Evolutionary conservation across 192 early-diverging fungal species (phyloP).

Genomic region (Dissophora ornata): DNA sequence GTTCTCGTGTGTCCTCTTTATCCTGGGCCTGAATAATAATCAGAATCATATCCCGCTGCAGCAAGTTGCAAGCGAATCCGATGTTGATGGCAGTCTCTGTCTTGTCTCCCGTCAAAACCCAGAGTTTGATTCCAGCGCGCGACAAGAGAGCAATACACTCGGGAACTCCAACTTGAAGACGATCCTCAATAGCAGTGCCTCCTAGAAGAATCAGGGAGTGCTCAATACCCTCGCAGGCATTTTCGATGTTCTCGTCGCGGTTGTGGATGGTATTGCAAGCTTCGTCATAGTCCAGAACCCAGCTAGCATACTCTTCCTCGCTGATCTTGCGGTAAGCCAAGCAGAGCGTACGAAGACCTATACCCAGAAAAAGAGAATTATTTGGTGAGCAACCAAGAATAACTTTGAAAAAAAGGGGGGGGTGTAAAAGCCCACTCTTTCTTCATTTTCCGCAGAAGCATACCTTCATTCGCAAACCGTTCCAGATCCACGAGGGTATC

Average conservation of each 20-base stretch:
- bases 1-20: conserved; percentile 66
- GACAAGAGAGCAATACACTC: conserved; percentile 88
- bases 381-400: not conserved
- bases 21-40: conserved; percentile 76
- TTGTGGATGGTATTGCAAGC: conserved; percentile 79
- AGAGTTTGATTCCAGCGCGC: conserved; percentile 91
- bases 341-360: conserved; percentile 88
- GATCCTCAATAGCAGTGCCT: conserved; percentile 98
- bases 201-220: conserved; percentile 83
- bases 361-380: not conserved
- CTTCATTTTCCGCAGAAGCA: too few species aligned
- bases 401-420: too few species aligned
- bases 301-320: conserved; percentile 76
- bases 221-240: conserved; percentile 84
- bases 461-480: conserved; percentile 82
- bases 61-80: conserved; percentile 92
- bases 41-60: conserved; percentile 85
- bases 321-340: conserved; percentile 80
- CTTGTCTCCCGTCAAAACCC: conserved; percentile 98
- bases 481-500: conserved; percentile 83
- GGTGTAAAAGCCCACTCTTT: too few species aligned
- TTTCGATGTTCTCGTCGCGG: conserved; percentile 86
- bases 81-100: conserved; percentile 98
- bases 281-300: conserved; percentile 77
- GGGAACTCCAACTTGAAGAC: conserved; percentile 97